phyloP scores from a whole-genome alignment of 345 rosid species.

The Raphanus sativus region DNA sequence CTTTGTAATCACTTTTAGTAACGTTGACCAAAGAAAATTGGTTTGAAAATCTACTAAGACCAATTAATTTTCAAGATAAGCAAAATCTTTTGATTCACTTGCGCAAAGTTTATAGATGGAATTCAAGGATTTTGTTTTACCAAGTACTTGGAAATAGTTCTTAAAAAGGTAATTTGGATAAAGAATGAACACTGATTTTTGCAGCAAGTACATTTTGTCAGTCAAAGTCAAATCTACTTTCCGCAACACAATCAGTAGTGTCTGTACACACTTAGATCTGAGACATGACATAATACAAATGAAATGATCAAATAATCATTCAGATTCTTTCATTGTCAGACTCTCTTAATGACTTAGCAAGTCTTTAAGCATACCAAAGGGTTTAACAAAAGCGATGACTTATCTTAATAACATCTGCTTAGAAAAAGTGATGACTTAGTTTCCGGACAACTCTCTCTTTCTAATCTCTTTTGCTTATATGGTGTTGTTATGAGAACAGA shows the following conservation, averaged over 20 bases:
- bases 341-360: background rate
- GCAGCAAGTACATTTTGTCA: conserved; percentile 24
- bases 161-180: background rate
- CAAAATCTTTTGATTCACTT: background rate
- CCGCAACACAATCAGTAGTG: conserved; percentile 9
- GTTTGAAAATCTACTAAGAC: conserved; percentile 51
- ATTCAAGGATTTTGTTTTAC: background rate
- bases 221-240: conserved; percentile 37
- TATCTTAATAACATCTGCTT: background rate
- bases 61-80: conserved; percentile 24
- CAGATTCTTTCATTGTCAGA: background rate
- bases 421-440: background rate
- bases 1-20: conserved; percentile 39
- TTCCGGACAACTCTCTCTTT: background rate
- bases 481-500: background rate
- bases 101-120: conserved; percentile 11
- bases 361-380: background rate
- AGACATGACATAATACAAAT: conserved; percentile 17
- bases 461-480: conserved; percentile 3
- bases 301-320: conserved; percentile 26
- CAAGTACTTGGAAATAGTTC: background rate
- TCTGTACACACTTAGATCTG: conserved; percentile 26
- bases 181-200: conserved; percentile 15
- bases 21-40: conserved; percentile 31
- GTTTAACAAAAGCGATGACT: background rate